A percentile compares a stretch with the other conserved stretches of the same genome.
Evolutionary conservation across 225 moss, liverwort and hornwort genomes (phyloP).

Genomic region (Physcomitrium patens): DNA sequence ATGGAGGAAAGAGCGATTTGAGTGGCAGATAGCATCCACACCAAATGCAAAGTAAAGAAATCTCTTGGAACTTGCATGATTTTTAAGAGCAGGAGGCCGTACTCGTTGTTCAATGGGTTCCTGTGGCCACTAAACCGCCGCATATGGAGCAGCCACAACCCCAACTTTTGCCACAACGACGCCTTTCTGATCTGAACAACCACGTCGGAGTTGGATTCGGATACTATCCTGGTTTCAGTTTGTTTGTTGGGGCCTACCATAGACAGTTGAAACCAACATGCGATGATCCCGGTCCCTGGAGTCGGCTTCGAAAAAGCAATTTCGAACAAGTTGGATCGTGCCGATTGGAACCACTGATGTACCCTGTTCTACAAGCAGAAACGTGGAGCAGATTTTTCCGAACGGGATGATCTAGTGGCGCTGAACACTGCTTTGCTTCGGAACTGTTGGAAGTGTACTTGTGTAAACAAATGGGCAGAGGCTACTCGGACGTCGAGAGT

Average conservation of each 20-base stretch:
- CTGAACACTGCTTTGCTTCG: too few species aligned
- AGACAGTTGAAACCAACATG: constrained; percentile 33
- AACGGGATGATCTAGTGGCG: too few species aligned
- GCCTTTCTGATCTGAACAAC: neutral
- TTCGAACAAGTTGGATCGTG: too few species aligned
- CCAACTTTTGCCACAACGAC: neutral
- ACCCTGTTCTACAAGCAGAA: too few species aligned
- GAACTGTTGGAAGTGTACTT: too few species aligned
- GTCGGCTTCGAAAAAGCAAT: neutral
- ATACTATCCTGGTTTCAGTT: constrained; percentile 33
- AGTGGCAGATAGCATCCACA: too few species aligned
- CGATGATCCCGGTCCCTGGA: neutral
- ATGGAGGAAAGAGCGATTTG: too few species aligned
- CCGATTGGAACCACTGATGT: too few species aligned
- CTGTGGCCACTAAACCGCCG: constrained; percentile 8
- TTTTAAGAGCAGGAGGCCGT: neutral
- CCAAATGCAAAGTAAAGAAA: too few species aligned
- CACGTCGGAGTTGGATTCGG: constrained; percentile 1
- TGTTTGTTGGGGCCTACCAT: constrained; percentile 32
- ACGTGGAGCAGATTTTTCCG: too few species aligned
- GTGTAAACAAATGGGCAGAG: too few species aligned
- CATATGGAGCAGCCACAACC: constrained; percentile 35
- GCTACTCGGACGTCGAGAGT: too few species aligned
- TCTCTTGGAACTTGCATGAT: neutral
- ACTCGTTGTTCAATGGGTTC: neutral